A percentile compares a stretch with the other conserved stretches of the same genome.
These are phyloP conservation scores for Verbascum thapsus DNA, from an alignment of 257 asterid genomes.

Conservation along the genomic window DNA sequence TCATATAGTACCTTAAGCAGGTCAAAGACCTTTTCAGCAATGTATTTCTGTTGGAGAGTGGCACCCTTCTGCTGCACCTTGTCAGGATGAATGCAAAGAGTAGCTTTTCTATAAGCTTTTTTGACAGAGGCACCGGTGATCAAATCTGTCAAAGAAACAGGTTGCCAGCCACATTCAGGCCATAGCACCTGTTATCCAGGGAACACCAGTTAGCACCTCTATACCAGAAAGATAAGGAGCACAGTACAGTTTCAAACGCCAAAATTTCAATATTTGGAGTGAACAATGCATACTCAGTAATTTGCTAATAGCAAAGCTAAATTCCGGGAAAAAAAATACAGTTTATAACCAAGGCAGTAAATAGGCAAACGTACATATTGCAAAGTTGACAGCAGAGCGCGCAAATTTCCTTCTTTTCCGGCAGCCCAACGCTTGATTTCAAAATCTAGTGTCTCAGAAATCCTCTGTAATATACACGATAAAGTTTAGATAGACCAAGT, in stretches of 20 bases:
- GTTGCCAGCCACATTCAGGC: conserved; percentile 99
- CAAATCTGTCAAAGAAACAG: conserved; percentile 95
- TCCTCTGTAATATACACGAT: conserved; percentile 62
- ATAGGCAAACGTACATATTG: conserved; percentile 73
- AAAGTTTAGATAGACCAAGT: conserved; percentile 32
- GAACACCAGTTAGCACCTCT: conserved; percentile 24
- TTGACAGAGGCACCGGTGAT: conserved; percentile 89
- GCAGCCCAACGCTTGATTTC: conserved; percentile 99
- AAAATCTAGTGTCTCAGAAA: conserved; percentile 74
- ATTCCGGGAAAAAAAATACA: neutral
- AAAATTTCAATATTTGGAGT: neutral
- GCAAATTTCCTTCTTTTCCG: conserved; percentile 97
- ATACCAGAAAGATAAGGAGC: conserved; percentile 11
- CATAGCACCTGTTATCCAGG: conserved; percentile 77
- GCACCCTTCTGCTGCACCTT: conserved; percentile 99
- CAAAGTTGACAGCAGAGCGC: conserved; percentile 92
- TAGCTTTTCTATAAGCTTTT: conserved; percentile 91
- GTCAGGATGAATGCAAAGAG: conserved; percentile 98
- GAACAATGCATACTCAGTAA: neutral
- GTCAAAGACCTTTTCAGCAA: conserved; percentile 98
- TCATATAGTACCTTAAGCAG: conserved; percentile 75
- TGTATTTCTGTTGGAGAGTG: conserved; percentile 90
- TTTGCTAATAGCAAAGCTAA: neutral
- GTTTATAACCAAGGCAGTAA: conserved; percentile 14
- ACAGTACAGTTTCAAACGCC: conserved; percentile 14